These are phyloP conservation scores for Dryas integrifolia DNA, from an alignment of 331 rosid species.

Conservation along the genomic window DNA sequence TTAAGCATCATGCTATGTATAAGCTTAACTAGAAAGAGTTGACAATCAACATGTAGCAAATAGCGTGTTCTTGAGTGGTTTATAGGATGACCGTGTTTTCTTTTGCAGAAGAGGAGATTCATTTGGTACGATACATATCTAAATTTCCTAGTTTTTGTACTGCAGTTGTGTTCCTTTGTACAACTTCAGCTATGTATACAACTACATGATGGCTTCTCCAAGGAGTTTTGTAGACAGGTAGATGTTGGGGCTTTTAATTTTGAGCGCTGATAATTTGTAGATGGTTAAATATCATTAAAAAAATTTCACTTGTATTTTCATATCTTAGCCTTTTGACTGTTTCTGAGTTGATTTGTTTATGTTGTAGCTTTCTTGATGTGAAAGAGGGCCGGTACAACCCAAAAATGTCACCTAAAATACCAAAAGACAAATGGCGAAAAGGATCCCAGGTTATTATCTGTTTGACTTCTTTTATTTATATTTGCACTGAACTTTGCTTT, in stretches of 20 bases:
- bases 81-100: not conserved
- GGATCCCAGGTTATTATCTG: conserved; percentile 82
- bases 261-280: conserved; percentile 46
- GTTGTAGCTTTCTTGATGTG: conserved; percentile 81
- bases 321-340: not conserved
- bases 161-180: conserved; percentile 95
- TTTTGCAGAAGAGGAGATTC: conserved; percentile 9
- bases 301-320: conserved; percentile 11
- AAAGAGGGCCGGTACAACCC: conserved; percentile 94
- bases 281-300: conserved; percentile 24
- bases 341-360: conserved; percentile 24
- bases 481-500: not conserved
- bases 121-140: conserved; percentile 15
- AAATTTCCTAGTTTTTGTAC: conserved; percentile 33
- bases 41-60: not conserved
- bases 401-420: conserved; percentile 81
- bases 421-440: conserved; percentile 89
- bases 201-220: conserved; percentile 74
- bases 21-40: not conserved
- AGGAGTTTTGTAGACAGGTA: conserved; percentile 98
- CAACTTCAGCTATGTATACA: conserved; percentile 82
- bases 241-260: conserved; percentile 52
- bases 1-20: not conserved
- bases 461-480: conserved; percentile 13
- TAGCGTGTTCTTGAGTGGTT: not conserved